phyloP scores from a whole-genome alignment of 2,329 filamentous ascomycete species.

The Ascochyta koolunga region DNA sequence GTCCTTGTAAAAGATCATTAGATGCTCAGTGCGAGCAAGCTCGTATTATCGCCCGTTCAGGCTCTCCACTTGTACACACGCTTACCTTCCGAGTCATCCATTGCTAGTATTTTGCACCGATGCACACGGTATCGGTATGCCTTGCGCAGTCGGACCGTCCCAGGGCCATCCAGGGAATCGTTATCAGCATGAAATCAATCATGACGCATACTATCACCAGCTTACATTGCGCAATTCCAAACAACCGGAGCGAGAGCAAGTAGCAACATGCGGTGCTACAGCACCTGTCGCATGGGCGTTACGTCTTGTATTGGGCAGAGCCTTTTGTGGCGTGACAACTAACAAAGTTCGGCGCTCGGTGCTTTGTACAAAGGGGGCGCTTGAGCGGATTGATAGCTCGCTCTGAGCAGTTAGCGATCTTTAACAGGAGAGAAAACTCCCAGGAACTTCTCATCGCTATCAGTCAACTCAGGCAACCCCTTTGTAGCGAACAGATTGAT shows the following conservation, averaged over 20 bases:
- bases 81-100: too few species aligned
- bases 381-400: too few species aligned
- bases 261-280: background rate
- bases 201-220: background rate
- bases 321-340: background rate
- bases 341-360: constrained; percentile 9
- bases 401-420: too few species aligned
- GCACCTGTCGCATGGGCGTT: background rate
- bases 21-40: too few species aligned
- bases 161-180: background rate
- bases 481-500: background rate
- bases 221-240: background rate
- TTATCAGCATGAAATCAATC: background rate
- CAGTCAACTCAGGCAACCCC: too few species aligned
- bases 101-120: too few species aligned
- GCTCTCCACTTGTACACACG: too few species aligned
- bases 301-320: background rate
- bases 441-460: too few species aligned
- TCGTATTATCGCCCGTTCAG: too few species aligned
- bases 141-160: background rate
- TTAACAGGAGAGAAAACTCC: too few species aligned
- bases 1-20: too few species aligned
- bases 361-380: constrained; percentile 1
- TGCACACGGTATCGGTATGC: too few species aligned
- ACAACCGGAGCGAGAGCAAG: background rate